Base-by-base conservation (phyloP, 148 eudicot genomes). In the Chenopodium suecicum region DNA sequence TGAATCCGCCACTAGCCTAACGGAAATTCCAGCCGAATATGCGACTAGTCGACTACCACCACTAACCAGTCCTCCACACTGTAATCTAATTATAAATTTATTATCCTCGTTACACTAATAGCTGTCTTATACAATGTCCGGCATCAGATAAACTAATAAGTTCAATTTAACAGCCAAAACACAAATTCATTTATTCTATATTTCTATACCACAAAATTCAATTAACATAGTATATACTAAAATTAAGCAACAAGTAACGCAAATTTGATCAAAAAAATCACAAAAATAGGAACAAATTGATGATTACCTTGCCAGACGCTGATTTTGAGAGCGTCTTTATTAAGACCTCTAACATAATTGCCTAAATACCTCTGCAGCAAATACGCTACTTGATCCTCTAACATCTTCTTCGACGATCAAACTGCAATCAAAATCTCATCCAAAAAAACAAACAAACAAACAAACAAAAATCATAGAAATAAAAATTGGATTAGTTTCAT, bases 381-480 rank as follows among this genome's bases (percentile, higher is more conserved):
- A 74, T 86, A 86, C 74, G 98, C 94, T 8, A 96, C 99, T 82
- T 96, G 98, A 90, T 96, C 99, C 79, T 96, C 99, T 90, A 96
- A 90, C 99, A 94, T 96, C 87, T 90, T 92, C 23, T 23, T 71
- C 84, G 9, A 34, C 77, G 44, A 63, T 58, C 72, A 41, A 60
- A 34, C 76, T 73, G 60, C 58, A 48, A 73, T 1, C 17, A 73
- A 70, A 20, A 58, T 73, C 11, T 78, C 47, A 41, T 31, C 11
- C 70, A 44, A 1, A 66, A 48, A 27, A 66, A 17, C 17, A 32
- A 44, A 46, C 20, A 46, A 47, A 81, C 9, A 34, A 52, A 20
- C 19, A 52, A 69, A 37, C 31, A 37, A 5, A 37, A 41, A 41
- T 41, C 44, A 6, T 5, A 41, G 44, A 41, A 5, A 41, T 41